Evolutionary conservation across 257 asterid genomes (phyloP), one percentile per base, ranked within the genome.

Genomic region (Leptodermis oblonga): DNA sequence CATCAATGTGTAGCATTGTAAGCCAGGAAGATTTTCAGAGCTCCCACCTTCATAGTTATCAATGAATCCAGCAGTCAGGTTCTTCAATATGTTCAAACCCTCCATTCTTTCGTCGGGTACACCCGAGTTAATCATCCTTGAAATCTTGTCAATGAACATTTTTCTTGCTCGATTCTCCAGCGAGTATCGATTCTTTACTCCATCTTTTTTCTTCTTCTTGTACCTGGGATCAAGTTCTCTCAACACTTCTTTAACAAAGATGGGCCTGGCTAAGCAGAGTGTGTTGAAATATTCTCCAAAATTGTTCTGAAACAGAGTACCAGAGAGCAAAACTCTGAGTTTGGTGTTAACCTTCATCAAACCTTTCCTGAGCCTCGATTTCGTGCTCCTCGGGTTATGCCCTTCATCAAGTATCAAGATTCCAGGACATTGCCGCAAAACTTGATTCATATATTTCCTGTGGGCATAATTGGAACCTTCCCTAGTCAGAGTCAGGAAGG

Each of bases 261-360:
- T 73, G 2, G 99, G 99, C 80, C 99, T 83, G 3, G 99, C 95
- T 43, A 94, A 71, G 74, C 80, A 68, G 53, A 91, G 95, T n/a
- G 99, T 94, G 83, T 91, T 90, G 90, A 94, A 94, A 76, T 94
- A 94, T 59, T 94, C 99, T 9, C 99, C 99, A 12, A 94, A 94
- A 64, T 94, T 94, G 42, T 94, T 94, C 82, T 94, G 99, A 74
- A 94, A 94, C 68, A 94, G 37, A 0, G 99, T 94, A 12, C 99
- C 99, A 0, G 99, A 94, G 23, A 94, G 96, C 68, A 94, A 58
- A 42, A 94, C 91, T 28, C 99, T 72, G 26, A 94, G 95, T 73
- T 89, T 84, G 3, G 99, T 91, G 65, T 91, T 73, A 20, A 94
- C 99, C 73, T 84, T 94, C 99, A 94, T 94, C 82, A 94, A 51